Percentiles rank a stretch among this genome's conserved stretches.
Conservation (phyloP, 2,329 filamentous ascomycete species). For the Stachybotrys chartarum region DNA sequence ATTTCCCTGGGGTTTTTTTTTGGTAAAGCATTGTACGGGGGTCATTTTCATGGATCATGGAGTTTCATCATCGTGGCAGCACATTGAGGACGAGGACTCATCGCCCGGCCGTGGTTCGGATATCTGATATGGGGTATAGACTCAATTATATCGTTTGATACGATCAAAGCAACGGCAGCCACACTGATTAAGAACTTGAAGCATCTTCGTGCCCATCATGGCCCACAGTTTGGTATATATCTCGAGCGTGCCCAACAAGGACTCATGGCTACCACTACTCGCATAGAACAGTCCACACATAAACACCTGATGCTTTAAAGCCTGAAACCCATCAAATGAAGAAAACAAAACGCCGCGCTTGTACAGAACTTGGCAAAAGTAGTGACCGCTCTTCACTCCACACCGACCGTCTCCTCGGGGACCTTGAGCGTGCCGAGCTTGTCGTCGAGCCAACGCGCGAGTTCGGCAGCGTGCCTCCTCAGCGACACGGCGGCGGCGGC, state of each 20-base stretch:
- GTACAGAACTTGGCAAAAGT: neutral
- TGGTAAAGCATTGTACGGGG: neutral
- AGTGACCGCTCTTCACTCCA: conserved; percentile 12
- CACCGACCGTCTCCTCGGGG: conserved; percentile 43
- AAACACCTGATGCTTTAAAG: neutral
- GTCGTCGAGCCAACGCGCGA: conserved; percentile 54
- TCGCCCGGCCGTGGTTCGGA: neutral
- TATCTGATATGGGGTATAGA: neutral
- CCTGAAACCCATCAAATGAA: neutral
- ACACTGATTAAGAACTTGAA: neutral
- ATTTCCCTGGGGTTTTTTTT: neutral
- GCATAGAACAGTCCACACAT: neutral
- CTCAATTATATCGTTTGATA: neutral
- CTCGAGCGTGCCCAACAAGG: conserved; percentile 13
- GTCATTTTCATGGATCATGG: neutral
- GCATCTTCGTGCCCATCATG: neutral
- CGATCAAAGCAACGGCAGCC: no score
- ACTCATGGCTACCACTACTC: neutral
- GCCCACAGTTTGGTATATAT: conserved; percentile 13
- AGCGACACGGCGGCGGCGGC: conserved; percentile 42
- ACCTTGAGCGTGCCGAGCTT: conserved; percentile 46
- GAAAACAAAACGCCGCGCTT: conserved; percentile 1
- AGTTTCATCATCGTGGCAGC: neutral
- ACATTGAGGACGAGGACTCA: neutral
- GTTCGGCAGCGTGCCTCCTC: conserved; percentile 50